Base-by-base conservation (phyloP, 371 early-diverging fungal genomes). In the Globomyces sp. region DNA sequence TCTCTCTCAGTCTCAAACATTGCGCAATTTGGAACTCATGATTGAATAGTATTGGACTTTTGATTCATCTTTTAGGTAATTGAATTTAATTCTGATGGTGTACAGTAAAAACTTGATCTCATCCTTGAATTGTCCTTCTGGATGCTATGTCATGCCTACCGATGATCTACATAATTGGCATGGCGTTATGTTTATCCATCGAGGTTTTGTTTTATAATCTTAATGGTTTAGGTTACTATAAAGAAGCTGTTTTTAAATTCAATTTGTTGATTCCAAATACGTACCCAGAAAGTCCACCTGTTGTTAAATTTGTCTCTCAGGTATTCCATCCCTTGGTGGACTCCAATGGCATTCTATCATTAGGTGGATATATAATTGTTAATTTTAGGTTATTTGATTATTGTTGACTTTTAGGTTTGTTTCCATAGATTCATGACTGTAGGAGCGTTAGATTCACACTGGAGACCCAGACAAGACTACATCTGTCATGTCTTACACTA, bases 321-420 rank as follows among this genome's bases (percentile, higher is more conserved):
- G 89, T 96, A 84, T 94, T 92, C 79, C 99, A 99, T 75, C 99
- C 99, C 42, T 84, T 96, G n/a, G 87, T 98, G 6, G 90, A 92
- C 72, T 69, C 71, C 13, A 79, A 80, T 1, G 75, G 73, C 63
- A 90, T 51, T 6, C 51, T 51, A 10, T 51, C 11, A 13, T 51
- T 51, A 34, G 51, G 51, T 13, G 34, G 34, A 51, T 51, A 10
- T 13, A 34, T 13, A 6, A 51, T 24, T 24, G 24, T 24, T 24
- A 24, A 24, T 24, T 24, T 24, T 24, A 24, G 24, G 24, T 24
- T 24, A 24, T 24, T 24, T 24, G 24, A 24, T 24, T 24, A 24
- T 24, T 24, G 24, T 24, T 24, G 24, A 24, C 24, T 24, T 24
- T 24, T 24, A 24, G 24, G 24, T 24, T 24, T 24, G 24, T 24